These are phyloP conservation scores for Termitomyces sp. DNA, from an alignment of 768 basidiomycete genomes.

Conservation along the genomic window DNA sequence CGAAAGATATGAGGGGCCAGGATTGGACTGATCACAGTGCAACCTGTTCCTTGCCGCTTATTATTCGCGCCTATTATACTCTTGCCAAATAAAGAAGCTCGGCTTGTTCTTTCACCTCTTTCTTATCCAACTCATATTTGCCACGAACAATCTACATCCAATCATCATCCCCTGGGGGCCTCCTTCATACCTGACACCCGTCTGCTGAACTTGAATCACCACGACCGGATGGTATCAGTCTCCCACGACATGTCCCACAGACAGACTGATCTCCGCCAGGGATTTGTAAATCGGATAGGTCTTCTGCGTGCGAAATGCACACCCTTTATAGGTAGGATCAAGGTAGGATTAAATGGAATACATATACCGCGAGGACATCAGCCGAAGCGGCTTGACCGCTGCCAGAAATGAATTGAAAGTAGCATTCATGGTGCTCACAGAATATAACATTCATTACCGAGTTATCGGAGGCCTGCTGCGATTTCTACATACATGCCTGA, in stretches of 20 bases:
- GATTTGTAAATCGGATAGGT: not conserved
- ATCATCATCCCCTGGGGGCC: not conserved
- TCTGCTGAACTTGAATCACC: not conserved
- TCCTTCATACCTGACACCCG: not conserved
- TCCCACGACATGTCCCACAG: not conserved
- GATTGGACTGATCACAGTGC: slow-evolving; percentile 18
- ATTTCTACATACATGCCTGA: not conserved
- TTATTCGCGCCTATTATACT: slow-evolving; percentile 17
- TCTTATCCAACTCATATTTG: not conserved
- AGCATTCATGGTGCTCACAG: not conserved
- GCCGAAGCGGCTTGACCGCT: not conserved
- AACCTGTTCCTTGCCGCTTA: slow-evolving; percentile 11
- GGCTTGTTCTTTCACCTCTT: not conserved
- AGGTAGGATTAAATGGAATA: too few relatives aligned
- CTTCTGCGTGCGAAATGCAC: not conserved
- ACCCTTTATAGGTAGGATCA: not conserved
- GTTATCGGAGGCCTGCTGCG: not conserved
- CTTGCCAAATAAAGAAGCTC: slow-evolving; percentile 16
- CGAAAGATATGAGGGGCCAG: slow-evolving; percentile 14
- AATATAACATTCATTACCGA: not conserved
- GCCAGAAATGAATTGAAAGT: not conserved
- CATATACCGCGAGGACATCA: not conserved
- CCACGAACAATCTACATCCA: not conserved
- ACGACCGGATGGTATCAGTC: not conserved
- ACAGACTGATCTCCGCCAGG: not conserved